Evolutionary conservation across 2,329 filamentous ascomycete species (phyloP).

Genomic region (Ascochyta rabiei): DNA sequence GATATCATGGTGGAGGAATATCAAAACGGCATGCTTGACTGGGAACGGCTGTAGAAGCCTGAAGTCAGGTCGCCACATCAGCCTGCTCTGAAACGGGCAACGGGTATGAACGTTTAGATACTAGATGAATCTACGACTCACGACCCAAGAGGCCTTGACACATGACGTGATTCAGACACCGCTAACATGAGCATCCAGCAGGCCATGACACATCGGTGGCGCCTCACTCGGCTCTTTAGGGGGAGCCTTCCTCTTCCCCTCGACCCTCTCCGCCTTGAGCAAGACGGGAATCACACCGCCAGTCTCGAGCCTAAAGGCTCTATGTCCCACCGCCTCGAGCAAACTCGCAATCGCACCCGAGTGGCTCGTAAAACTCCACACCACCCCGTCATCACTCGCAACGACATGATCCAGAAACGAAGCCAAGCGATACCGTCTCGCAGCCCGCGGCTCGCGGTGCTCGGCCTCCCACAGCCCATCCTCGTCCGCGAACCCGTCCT

Average conservation of each 20-base stretch:
- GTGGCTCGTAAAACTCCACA: slow-evolving; percentile 63
- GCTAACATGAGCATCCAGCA: slow-evolving; percentile 16
- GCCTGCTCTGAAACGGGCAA: slow-evolving; percentile 6
- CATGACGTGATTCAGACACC: background rate
- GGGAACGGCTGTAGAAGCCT: background rate
- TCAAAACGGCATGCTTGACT: slow-evolving; percentile 13
- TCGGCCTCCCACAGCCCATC: slow-evolving; percentile 60
- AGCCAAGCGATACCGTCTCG: slow-evolving; percentile 33
- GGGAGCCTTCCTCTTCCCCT: slow-evolving; percentile 35
- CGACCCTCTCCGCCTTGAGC: slow-evolving; percentile 61
- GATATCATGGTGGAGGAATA: slow-evolving; percentile 26
- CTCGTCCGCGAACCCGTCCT: slow-evolving; percentile 64
- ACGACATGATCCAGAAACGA: slow-evolving; percentile 62
- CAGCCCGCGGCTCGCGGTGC: slow-evolving; percentile 37
- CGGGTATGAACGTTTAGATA: slow-evolving; percentile 6
- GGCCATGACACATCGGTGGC: slow-evolving; percentile 36
- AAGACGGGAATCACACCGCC: slow-evolving; percentile 72
- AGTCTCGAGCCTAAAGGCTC: slow-evolving; percentile 64
- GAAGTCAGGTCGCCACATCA: slow-evolving; percentile 15
- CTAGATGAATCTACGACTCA: slow-evolving; percentile 16
- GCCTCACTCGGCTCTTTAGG: slow-evolving; percentile 41
- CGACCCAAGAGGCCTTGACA: background rate
- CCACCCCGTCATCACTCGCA: slow-evolving; percentile 50
- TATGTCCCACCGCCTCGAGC: slow-evolving; percentile 63
- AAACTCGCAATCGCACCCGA: slow-evolving; percentile 64